Conservation (phyloP, 441 rosid species). For the Populus hybrid region DNA sequence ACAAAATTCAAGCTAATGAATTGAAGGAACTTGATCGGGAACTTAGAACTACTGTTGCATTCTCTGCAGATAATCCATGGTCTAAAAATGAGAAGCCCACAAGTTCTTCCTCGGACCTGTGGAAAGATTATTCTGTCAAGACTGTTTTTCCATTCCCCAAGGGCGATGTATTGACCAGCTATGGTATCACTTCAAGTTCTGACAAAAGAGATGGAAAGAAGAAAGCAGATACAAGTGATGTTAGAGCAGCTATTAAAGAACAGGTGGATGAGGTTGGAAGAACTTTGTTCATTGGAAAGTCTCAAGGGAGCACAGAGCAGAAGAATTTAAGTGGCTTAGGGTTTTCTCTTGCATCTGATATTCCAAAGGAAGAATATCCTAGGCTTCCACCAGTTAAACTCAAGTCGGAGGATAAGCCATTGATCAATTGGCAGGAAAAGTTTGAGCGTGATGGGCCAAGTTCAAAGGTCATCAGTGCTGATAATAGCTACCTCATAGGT, state of each 20-base stretch:
- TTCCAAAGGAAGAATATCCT: constrained; percentile 71
- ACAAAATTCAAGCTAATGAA: constrained; percentile 36
- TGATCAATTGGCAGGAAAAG: constrained; percentile 76
- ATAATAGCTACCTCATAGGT: constrained; percentile 61
- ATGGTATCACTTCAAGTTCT: constrained; percentile 24
- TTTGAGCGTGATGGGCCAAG: constrained; percentile 60
- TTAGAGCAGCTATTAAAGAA: constrained; percentile 61
- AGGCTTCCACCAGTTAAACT: constrained; percentile 86
- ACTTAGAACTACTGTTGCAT: constrained; percentile 28
- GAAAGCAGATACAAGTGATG: constrained; percentile 44
- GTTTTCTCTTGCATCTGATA: constrained; percentile 48
- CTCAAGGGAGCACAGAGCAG: constrained; percentile 47
- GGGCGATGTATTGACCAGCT: constrained; percentile 45
- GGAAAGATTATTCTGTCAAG: constrained; percentile 81
- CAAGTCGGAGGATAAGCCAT: constrained; percentile 77
- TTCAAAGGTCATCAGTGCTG: constrained; percentile 47
- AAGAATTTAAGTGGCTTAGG: constrained; percentile 37
- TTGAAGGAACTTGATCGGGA: constrained; percentile 43
- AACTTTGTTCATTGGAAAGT: constrained; percentile 57
- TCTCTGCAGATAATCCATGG: constrained; percentile 51
- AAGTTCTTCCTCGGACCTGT: constrained; percentile 44
- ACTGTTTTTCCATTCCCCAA: constrained; percentile 61
- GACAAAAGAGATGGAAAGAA: constrained; percentile 69
- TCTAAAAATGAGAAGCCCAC: constrained; percentile 45
- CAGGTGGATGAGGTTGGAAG: constrained; percentile 88